Evolutionary conservation across 2,329 filamentous ascomycete species (phyloP).

Genomic region (Colletotrichum musae): DNA sequence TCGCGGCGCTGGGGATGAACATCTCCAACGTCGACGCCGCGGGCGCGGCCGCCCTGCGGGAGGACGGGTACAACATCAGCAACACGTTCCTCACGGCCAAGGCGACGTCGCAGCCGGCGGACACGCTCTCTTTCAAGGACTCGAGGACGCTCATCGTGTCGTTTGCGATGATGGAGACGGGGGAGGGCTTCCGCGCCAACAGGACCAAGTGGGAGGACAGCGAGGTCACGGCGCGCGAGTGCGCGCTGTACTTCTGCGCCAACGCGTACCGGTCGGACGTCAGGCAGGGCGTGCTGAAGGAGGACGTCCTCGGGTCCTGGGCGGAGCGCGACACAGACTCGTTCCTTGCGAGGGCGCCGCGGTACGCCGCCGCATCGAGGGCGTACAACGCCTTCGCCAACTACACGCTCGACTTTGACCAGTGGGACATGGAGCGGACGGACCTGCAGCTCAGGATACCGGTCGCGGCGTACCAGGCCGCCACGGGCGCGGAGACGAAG

Average conservation of each 20-base stretch:
- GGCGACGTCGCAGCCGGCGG: not conserved
- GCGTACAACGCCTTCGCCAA: not conserved
- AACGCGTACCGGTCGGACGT: slow-evolving; percentile 3
- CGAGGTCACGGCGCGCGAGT: not conserved
- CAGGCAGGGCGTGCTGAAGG: not conserved
- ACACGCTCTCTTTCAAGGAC: slow-evolving; percentile 7
- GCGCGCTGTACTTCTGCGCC: slow-evolving; percentile 13
- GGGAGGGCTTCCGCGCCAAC: not conserved
- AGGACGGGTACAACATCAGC: not conserved
- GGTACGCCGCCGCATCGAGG: not conserved
- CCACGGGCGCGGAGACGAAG: too few relatives aligned
- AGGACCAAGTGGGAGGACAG: not conserved
- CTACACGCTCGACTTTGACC: slow-evolving; percentile 1
- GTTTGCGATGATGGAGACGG: not conserved
- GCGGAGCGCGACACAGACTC: slow-evolving; percentile 1
- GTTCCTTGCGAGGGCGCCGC: not conserved
- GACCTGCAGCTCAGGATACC: slow-evolving; percentile 13
- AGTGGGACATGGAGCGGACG: not conserved
- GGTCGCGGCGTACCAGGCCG: not conserved
- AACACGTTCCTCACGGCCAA: slow-evolving; percentile 7
- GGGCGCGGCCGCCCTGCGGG: not conserved
- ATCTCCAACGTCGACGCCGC: not conserved
- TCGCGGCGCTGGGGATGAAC: not conserved
- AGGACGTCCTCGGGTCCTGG: not conserved
- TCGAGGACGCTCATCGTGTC: not conserved